Conservation (phyloP, 768 basidiomycete genomes). For the Termitomyces bulborhizus region DNA sequence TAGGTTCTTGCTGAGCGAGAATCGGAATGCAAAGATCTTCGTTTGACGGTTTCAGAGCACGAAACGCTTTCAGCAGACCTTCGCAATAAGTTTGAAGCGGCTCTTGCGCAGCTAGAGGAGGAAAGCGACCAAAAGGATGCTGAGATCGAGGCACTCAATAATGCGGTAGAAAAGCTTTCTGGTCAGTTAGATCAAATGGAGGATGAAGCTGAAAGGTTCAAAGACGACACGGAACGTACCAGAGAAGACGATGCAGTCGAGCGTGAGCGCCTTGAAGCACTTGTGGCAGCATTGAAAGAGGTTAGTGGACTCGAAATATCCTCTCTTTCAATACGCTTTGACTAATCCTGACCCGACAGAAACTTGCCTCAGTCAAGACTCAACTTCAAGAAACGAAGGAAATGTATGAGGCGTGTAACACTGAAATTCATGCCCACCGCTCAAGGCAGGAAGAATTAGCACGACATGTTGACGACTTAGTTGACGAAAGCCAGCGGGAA, state of each 20-base stretch:
- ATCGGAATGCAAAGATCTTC: conserved; percentile 68
- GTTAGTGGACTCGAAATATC: conserved; percentile 32
- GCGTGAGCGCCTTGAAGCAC: conserved; percentile 57
- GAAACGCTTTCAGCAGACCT: conserved; percentile 67
- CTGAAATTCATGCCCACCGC: conserved; percentile 63
- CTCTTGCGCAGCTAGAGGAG: conserved; percentile 68
- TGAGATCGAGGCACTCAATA: conserved; percentile 66
- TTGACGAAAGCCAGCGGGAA: conserved; percentile 54
- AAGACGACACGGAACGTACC: conserved; percentile 61
- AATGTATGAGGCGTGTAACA: conserved; percentile 54
- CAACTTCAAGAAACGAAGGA: conserved; percentile 63
- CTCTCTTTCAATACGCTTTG: not conserved
- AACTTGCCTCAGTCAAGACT: conserved; percentile 56
- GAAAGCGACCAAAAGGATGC: conserved; percentile 77
- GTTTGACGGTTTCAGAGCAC: conserved; percentile 67
- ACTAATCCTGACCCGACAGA: conserved; percentile 35
- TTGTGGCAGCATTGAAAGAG: conserved; percentile 76
- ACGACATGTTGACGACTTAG: conserved; percentile 65
- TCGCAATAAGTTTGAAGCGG: conserved; percentile 68
- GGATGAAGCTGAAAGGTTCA: conserved; percentile 74
- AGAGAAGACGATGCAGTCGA: conserved; percentile 74
- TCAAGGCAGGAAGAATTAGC: conserved; percentile 75
- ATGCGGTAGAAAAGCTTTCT: conserved; percentile 75
- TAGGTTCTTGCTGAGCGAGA: conserved; percentile 78
- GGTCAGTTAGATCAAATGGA: conserved; percentile 81